Evolutionary conservation across 1,284 basidiomycete genomes (phyloP).

Genomic region (Blastosporella zonata): DNA sequence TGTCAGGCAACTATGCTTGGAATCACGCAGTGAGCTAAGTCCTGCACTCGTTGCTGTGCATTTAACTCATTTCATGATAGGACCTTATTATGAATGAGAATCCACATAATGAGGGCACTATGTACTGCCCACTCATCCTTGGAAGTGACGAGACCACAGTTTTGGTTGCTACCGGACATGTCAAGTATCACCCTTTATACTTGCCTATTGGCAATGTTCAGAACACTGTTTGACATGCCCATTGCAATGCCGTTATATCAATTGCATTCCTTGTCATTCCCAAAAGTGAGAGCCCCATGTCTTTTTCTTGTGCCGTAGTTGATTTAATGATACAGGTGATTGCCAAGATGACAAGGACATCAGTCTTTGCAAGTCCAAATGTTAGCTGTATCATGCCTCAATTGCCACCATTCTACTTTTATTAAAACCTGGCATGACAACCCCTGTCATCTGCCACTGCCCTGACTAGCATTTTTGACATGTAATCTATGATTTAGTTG

Average conservation of each 20-base stretch:
- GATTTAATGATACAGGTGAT: constrained; percentile 9
- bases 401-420: constrained; percentile 16
- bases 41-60: too few relatives aligned
- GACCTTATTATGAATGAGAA: background rate
- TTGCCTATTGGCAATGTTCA: constrained; percentile 26
- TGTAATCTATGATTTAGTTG: constrained; percentile 25
- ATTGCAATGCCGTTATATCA: constrained; percentile 20
- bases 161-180: constrained; percentile 28
- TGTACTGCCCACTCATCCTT: constrained; percentile 26
- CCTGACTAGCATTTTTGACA: constrained; percentile 23
- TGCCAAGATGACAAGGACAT: constrained; percentile 12
- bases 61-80: background rate
- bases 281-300: constrained; percentile 25
- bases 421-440: background rate
- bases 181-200: constrained; percentile 18
- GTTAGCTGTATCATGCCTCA: constrained; percentile 25
- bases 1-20: constrained; percentile 22
- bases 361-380: constrained; percentile 21
- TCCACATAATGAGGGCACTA: background rate
- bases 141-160: constrained; percentile 9
- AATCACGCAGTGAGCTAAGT: too few relatives aligned
- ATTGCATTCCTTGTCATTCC: constrained; percentile 33
- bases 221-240: constrained; percentile 28
- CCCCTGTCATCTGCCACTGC: background rate
- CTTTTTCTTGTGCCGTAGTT: background rate